Evolutionary conservation across 169 alveolate species (phyloP).

Genomic region (Plasmodium knowlesi): DNA sequence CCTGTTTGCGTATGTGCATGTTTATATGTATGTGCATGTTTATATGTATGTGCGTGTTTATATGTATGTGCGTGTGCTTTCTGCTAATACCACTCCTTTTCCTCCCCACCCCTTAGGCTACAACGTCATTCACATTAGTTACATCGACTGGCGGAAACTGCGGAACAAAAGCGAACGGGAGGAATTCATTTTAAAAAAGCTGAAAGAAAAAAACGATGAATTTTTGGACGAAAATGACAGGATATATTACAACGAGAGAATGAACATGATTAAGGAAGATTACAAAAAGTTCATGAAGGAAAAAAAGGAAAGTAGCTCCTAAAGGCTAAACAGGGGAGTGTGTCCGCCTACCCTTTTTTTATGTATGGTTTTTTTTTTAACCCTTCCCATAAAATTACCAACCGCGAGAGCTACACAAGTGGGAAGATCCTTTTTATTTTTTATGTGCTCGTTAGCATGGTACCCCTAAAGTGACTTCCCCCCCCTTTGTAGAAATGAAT

Average conservation of each 20-base stretch:
- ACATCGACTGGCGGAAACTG: slow-evolving; percentile 89
- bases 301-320: slow-evolving; percentile 35
- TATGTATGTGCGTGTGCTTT: not conserved
- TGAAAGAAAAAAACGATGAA: slow-evolving; percentile 92
- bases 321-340: not conserved
- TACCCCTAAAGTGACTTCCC: not conserved
- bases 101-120: slow-evolving; percentile 44
- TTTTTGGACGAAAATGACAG: slow-evolving; percentile 94
- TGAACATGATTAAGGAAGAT: slow-evolving; percentile 82
- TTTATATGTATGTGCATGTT: no score
- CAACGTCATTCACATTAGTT: slow-evolving; percentile 87
- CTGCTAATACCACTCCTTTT: not conserved
- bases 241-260: slow-evolving; percentile 87
- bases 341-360: not conserved
- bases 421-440: not conserved
- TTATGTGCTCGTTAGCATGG: not conserved
- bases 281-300: slow-evolving; percentile 76
- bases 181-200: slow-evolving; percentile 91
- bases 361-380: no score
- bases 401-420: not conserved
- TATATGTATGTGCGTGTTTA: not conserved
- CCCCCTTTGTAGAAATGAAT: not conserved
- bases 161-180: slow-evolving; percentile 91
- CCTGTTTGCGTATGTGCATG: no score
- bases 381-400: not conserved